Evolutionary conservation across 352 stramenopile genomes (phyloP), one percentile per base, ranked within the genome.

Genomic region (Globisporangium cederbergense): DNA sequence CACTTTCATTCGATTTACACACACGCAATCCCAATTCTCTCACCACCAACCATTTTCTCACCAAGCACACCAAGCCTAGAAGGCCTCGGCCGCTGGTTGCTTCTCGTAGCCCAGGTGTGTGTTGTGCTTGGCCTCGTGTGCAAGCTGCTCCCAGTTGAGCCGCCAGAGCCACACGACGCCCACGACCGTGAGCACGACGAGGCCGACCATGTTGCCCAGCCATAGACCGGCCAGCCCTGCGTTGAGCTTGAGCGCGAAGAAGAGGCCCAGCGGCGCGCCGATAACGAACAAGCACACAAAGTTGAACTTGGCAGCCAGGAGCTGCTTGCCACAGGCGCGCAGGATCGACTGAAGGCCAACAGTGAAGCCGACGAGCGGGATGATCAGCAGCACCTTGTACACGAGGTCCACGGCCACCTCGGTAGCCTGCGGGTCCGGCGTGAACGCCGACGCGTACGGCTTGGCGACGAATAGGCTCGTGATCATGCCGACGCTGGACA

Each of bases 201-300:
- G 71, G n/a, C 79, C 81, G 25, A 74, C 60, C 61, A 87, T 76
- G 28, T 89, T 73, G 0, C 83, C 83, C 38, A 71, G 62, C 81
- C 81, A 90, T 8, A 92, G 61, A 0, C 83, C 83, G 22, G 49
- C 51, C 38, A 73, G 54, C 45, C 67, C 67, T 4, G 28, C 36
- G 8, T 55, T 10, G n/a, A 69, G 22, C 16, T 42, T 16, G 14
- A 67, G 14, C 1, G 62, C 67, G 25, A 73, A 59, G 10, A 57
- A 20, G 10, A 59, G 14, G 2, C 67, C 62, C 6, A 73, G 34
- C 2, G 38, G 38, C 38, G 14, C 38, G 38, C 38, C 38, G 38
- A 43, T 9, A 4, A 43, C 38, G 38, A 43, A 43, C 38, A 43
- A 16, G 38, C 38, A 43, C 38, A 43, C 38, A 43, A 43, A 43